These are phyloP conservation scores for Clavispora asparagi DNA, from an alignment of 805 yeast genomes.

Conservation along the genomic window DNA sequence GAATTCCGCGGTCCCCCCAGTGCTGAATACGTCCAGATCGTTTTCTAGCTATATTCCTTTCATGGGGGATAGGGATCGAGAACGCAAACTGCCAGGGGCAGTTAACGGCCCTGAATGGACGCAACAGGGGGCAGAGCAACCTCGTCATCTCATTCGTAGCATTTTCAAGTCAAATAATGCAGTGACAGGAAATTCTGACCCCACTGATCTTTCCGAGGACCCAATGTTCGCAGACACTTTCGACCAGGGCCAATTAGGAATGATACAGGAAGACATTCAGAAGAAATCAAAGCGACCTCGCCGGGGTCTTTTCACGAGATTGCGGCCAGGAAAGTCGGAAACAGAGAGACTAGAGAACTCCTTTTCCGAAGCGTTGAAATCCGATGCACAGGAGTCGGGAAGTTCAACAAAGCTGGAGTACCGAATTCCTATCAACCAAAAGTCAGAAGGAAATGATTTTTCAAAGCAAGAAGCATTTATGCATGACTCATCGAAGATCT, in stretches of 20 bases:
- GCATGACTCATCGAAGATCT: neutral
- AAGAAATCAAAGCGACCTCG: constrained; percentile 30
- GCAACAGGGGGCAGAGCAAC: constrained; percentile 11
- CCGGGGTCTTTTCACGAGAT: constrained; percentile 35
- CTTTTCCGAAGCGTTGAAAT: neutral
- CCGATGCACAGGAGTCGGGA: constrained; percentile 1
- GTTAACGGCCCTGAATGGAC: neutral
- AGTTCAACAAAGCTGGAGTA: neutral
- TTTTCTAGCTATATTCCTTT: constrained; percentile 38
- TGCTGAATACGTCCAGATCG: constrained; percentile 15
- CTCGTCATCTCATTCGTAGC: constrained; percentile 30
- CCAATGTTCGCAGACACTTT: neutral
- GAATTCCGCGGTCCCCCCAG: constrained; percentile 13
- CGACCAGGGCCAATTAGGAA: neutral
- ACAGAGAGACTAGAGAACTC: constrained; percentile 7
- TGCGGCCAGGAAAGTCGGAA: constrained; percentile 5
- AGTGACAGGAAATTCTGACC: neutral
- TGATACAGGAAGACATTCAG: neutral
- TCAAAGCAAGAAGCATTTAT: neutral
- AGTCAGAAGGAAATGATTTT: neutral
- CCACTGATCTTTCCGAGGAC: neutral
- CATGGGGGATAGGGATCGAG: constrained; percentile 19
- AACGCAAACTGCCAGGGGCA: constrained; percentile 7
- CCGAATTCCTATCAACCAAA: neutral
- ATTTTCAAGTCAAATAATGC: constrained; percentile 22